Conservation (phyloP, 192 early-diverging fungal genomes). For the Linnemannia exigua region DNA sequence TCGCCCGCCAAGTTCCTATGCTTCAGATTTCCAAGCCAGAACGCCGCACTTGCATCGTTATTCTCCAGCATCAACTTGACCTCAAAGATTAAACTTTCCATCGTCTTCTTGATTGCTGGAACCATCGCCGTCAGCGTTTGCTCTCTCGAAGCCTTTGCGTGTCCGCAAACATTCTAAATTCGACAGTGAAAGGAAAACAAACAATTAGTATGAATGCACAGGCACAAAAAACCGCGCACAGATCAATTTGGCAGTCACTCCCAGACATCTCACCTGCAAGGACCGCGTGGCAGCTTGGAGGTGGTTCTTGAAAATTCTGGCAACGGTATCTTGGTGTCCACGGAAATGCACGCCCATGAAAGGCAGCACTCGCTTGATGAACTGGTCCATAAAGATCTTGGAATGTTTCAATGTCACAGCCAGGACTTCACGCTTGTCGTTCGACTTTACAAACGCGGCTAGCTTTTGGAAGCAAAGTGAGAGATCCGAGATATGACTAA, state of each 20-base stretch:
- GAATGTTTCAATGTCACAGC: slow-evolving; percentile 61
- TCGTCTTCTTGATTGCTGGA: slow-evolving; percentile 74
- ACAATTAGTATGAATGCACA: neutral
- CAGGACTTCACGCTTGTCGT: slow-evolving; percentile 62
- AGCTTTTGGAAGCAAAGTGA: slow-evolving; percentile 61
- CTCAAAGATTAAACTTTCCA: slow-evolving; percentile 82
- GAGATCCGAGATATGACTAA: slow-evolving; percentile 53
- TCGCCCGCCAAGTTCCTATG: slow-evolving; percentile 79
- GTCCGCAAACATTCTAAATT: slow-evolving; percentile 78
- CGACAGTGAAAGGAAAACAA: neutral
- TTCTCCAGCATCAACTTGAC: slow-evolving; percentile 81
- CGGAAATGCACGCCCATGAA: slow-evolving; percentile 65
- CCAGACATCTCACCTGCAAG: slow-evolving; percentile 49
- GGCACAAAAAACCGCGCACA: too few relatives aligned
- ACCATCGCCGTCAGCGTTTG: slow-evolving; percentile 72
- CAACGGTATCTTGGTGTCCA: slow-evolving; percentile 53
- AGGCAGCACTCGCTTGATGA: slow-evolving; percentile 64
- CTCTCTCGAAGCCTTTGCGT: slow-evolving; percentile 81
- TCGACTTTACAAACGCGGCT: slow-evolving; percentile 61
- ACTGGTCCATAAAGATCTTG: slow-evolving; percentile 67
- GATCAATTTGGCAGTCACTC: neutral
- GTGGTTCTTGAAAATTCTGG: slow-evolving; percentile 62
- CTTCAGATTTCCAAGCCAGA: slow-evolving; percentile 70
- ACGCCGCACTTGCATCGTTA: slow-evolving; percentile 67
- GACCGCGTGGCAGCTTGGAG: slow-evolving; percentile 65